Base-by-base conservation (phyloP, 257 asterid species). In the Ballota nigra region DNA sequence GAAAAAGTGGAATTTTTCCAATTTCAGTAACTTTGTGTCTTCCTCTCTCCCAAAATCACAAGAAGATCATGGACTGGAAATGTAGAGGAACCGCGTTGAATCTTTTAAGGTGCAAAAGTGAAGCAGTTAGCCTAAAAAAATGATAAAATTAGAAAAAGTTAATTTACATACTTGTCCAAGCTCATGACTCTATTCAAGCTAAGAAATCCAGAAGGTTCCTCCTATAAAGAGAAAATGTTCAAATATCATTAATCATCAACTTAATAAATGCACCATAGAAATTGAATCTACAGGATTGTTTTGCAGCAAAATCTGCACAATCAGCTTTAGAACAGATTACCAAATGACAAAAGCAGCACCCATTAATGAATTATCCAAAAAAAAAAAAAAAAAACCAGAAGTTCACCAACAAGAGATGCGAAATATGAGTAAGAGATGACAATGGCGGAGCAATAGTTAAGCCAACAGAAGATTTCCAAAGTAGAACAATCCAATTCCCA, bases 161-260 rank as follows among this genome's bases (percentile, higher is more conserved):
- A 47, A 60, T 33, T 45, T 55, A 20, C 82, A 31, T 78, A 94
- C 98, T 82, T 85, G 85, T 94, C 97, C 76, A 94, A 84, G 83
- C 86, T 87, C 98, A 94, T 91, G 66, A 87, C 96, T 81, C 98
- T 85, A 71, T 88, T 94, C 82, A 94, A 84, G 86, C 95, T 94
- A 63, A 91, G 97, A 82, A 91, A 94, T 76, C 98, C 98, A 56
- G 93, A 86, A 60, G 88, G 74, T 81, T 76, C 81, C 80, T 85
- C 96, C 98, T 94, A 84, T 57, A 47, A 70, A 75, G 52, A 65
- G 57, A 58, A 16, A 61, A 62, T 13, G 45, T 15, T 22, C 69
- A 73, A 40, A 66, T 16, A 65, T 26, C 36, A 65, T 49, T 53
- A 58, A 8, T 10, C 15, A 49, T 43, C 64, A 52, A 19, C 13